Conservation (phyloP, 768 basidiomycete species). For the Suillus discolor region DNA sequence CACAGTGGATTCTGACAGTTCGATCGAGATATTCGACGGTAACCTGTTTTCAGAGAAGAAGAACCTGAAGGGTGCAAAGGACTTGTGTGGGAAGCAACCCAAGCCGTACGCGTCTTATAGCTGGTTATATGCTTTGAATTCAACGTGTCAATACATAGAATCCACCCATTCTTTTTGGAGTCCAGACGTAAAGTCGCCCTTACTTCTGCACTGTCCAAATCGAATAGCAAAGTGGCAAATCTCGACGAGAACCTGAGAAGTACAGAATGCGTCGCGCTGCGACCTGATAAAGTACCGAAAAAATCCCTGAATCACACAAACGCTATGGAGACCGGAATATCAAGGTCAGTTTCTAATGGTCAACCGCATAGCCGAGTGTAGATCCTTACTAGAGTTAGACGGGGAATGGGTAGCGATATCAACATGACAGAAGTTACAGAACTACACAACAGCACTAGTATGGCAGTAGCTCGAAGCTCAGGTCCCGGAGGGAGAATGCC, state of each 20-base stretch:
- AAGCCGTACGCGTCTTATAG: conserved; percentile 11
- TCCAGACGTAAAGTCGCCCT: neutral
- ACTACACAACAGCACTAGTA: neutral
- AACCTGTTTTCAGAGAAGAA: conserved; percentile 11
- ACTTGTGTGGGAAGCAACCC: conserved; percentile 11
- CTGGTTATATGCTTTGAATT: conserved; percentile 10
- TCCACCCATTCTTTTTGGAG: conserved; percentile 20
- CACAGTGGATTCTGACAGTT: conserved; percentile 29
- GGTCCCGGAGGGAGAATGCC: neutral
- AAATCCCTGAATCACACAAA: neutral
- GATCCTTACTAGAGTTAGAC: neutral
- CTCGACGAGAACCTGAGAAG: neutral
- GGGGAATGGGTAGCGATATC: no score
- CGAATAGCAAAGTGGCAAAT: neutral
- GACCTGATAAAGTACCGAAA: neutral
- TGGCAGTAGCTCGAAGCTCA: neutral
- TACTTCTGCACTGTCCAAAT: conserved; percentile 4
- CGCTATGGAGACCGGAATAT: neutral
- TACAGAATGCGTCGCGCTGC: neutral
- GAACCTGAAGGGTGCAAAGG: conserved; percentile 23
- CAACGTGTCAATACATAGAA: conserved; percentile 15
- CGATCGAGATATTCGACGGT: conserved; percentile 34
- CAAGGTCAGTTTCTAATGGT: neutral
- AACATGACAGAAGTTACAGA: no score
- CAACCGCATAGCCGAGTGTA: neutral